A percentile compares a stretch with the other conserved stretches of the same genome.
Conservation (phyloP, 2,329 filamentous ascomycete genomes). For the Teratosphaeria zuluensis region DNA sequence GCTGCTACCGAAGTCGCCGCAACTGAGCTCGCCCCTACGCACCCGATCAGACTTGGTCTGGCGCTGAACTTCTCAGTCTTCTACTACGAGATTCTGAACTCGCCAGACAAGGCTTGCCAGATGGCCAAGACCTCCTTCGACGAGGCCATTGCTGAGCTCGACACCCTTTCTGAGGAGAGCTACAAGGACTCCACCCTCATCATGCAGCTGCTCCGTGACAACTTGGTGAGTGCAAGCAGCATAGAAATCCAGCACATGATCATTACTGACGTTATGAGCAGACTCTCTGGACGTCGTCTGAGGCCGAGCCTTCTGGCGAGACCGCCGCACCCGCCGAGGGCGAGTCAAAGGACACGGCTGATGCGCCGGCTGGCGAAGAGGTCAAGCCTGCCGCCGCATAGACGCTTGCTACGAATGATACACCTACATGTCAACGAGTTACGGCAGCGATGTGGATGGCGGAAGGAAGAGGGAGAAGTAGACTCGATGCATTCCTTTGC, state of each 20-base stretch:
- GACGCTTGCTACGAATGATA: constrained; percentile 5
- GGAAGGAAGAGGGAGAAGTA: constrained; percentile 1
- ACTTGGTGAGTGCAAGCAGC: constrained; percentile 54
- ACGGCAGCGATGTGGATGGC: constrained; percentile 3
- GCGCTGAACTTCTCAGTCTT: constrained; percentile 97
- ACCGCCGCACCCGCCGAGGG: constrained; percentile 31
- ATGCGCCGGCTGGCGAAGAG: constrained; percentile 47
- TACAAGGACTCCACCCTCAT: constrained; percentile 99
- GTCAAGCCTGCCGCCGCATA: constrained; percentile 34
- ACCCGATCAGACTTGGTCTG: constrained; percentile 86
- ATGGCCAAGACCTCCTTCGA: constrained; percentile 93
- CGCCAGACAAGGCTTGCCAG: constrained; percentile 95
- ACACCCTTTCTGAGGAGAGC: constrained; percentile 95
- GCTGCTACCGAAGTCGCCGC: constrained; percentile 80
- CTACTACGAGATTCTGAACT: constrained; percentile 99
- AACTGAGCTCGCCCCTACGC: constrained; percentile 80
- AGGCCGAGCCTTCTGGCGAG: constrained; percentile 70
- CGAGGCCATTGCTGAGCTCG: constrained; percentile 93
- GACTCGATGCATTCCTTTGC: constrained; percentile 8
- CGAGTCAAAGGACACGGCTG: constrained; percentile 44
- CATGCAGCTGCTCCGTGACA: constrained; percentile 97
- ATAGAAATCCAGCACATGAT: neutral
- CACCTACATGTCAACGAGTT: constrained; percentile 2
- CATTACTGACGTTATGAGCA: constrained; percentile 30
- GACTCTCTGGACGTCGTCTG: constrained; percentile 99